Evolutionary conservation across 2,329 filamentous ascomycete genomes (phyloP).

Genomic region (Aspergillus viridinutans): DNA sequence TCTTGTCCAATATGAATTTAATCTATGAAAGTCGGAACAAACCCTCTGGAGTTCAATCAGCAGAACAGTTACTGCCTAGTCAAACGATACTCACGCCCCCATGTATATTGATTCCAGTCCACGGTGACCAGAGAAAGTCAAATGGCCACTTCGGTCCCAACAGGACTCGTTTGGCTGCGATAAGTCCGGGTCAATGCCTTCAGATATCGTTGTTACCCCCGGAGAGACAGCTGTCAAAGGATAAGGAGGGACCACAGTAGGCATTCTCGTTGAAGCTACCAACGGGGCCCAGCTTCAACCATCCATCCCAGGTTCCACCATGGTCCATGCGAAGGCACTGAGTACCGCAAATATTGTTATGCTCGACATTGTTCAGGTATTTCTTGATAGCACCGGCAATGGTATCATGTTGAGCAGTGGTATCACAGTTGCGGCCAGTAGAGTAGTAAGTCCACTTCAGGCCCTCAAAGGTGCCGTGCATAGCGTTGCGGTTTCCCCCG

Average conservation of each 20-base stretch:
- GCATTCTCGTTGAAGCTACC: slow-evolving; percentile 2
- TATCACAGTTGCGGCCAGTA: slow-evolving; percentile 6
- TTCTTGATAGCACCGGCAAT: slow-evolving; percentile 5
- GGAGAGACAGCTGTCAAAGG: neutral
- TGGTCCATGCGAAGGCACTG: slow-evolving; percentile 3
- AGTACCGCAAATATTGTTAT: slow-evolving; percentile 5
- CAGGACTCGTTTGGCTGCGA: no score
- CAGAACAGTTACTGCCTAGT: no score
- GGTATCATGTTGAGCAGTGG: slow-evolving; percentile 1
- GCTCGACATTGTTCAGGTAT: neutral
- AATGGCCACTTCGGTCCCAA: no score
- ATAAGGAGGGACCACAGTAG: slow-evolving; percentile 4
- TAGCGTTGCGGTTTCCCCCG: neutral
- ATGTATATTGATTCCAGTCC: neutral
- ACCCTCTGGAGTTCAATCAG: no score
- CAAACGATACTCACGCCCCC: no score
- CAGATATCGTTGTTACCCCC: neutral
- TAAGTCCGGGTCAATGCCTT: neutral
- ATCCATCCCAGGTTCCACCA: slow-evolving; percentile 5
- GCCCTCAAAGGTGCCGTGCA: slow-evolving; percentile 2
- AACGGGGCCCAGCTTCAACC: slow-evolving; percentile 4
- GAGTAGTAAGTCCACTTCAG: slow-evolving; percentile 3
- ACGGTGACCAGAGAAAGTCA: no score
- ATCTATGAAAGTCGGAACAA: no score
- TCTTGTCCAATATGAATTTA: no score